Evolutionary conservation across 2,329 filamentous ascomycete species (phyloP).

Genomic region (Parascedosporium putredinis): DNA sequence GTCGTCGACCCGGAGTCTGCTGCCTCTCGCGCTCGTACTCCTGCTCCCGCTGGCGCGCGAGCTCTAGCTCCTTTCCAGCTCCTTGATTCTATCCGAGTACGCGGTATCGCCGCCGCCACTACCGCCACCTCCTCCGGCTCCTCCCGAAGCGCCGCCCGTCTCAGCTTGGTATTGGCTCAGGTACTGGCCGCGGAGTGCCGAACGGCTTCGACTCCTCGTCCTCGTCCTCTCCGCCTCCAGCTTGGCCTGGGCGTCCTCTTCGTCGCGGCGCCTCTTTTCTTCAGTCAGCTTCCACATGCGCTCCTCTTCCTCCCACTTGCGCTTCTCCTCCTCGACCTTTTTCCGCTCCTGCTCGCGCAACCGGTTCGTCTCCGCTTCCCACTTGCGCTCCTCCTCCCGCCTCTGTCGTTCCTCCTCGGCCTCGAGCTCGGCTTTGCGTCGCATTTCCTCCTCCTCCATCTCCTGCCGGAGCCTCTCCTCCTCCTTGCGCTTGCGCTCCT

Average conservation of each 20-base stretch:
- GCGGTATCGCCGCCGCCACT: conserved; percentile 25
- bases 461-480: conserved; percentile 48
- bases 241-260: conserved; percentile 59
- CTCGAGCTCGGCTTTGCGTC: conserved; percentile 33
- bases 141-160: conserved; percentile 29
- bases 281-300: conserved; percentile 68
- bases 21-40: conserved; percentile 50
- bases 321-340: conserved; percentile 56
- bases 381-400: conserved; percentile 53
- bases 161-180: conserved; percentile 79
- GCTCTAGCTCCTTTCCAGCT: conserved; percentile 66
- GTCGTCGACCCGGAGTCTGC: conserved; percentile 21
- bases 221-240: conserved; percentile 57
- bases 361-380: conserved; percentile 54
- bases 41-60: conserved; percentile 51
- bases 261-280: conserved; percentile 59
- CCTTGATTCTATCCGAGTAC: conserved; percentile 60
- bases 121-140: conserved; percentile 21
- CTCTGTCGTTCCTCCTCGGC: conserved; percentile 53
- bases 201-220: conserved; percentile 52
- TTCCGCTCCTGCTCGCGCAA: conserved; percentile 49
- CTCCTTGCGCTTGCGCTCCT: conserved; percentile 57
- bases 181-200: conserved; percentile 68
- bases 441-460: conserved; percentile 41
- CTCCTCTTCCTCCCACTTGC: conserved; percentile 70